Evolutionary conservation across 768 basidiomycete species (phyloP).

Genomic region (Phanerochaete sordida): DNA sequence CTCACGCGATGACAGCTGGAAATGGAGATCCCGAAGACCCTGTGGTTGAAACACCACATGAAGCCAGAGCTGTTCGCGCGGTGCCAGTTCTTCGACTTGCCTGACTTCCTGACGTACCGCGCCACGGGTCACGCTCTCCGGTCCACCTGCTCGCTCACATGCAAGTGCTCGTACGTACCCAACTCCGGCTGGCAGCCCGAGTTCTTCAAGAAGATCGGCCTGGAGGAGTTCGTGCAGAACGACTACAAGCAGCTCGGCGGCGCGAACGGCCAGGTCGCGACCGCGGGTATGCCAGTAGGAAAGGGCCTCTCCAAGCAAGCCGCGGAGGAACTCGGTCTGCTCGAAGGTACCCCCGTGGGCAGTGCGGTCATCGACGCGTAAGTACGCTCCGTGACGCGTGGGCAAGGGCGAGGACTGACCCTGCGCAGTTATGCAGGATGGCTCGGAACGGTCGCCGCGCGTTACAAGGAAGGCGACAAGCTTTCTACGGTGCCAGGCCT

Average conservation of each 20-base stretch:
- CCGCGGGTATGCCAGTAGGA: conserved; percentile 85
- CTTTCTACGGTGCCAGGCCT: conserved; percentile 58
- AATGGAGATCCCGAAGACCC: conserved; percentile 97
- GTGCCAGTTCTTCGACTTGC: conserved; percentile 87
- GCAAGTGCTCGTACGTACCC: conserved; percentile 94
- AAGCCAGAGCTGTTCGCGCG: conserved; percentile 57
- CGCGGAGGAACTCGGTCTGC: conserved; percentile 81
- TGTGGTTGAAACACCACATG: conserved; percentile 96
- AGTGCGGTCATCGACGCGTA: conserved; percentile 95
- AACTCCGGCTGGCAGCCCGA: conserved; percentile 82
- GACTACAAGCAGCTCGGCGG: conserved; percentile 77
- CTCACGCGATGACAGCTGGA: conserved; percentile 59
- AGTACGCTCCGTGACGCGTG: conserved; percentile 22
- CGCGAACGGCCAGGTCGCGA: conserved; percentile 57
- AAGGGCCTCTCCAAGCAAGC: conserved; percentile 73
- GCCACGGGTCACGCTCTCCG: conserved; percentile 71
- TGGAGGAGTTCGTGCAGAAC: conserved; percentile 63
- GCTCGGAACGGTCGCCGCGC: conserved; percentile 92
- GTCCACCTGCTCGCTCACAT: conserved; percentile 91
- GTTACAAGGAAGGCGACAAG: conserved; percentile 48
- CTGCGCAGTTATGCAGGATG: conserved; percentile 81
- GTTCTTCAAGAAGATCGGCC: conserved; percentile 85
- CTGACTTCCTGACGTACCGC: conserved; percentile 94
- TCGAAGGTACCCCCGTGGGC: conserved; percentile 87
- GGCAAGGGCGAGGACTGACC: background rate